These are phyloP conservation scores for Nakazawaea molendinolei DNA, from an alignment of 805 yeast genomes.

Conservation along the genomic window DNA sequence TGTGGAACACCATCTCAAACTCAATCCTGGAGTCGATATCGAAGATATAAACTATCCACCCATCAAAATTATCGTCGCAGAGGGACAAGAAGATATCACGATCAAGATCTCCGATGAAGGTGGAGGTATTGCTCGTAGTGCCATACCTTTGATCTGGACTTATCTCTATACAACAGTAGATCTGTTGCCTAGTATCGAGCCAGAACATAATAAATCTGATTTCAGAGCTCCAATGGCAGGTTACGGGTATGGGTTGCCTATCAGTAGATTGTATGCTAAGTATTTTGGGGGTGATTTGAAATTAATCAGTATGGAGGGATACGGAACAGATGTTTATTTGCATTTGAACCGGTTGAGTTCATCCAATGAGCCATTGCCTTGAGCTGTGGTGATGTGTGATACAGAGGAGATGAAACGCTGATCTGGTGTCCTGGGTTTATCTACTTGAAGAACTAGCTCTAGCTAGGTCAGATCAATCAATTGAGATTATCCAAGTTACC, in stretches of 20 bases:
- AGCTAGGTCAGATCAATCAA: no score
- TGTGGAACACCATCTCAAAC: slow-evolving; percentile 68
- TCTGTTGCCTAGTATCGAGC: slow-evolving; percentile 58
- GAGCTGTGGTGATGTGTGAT: slow-evolving; percentile 1
- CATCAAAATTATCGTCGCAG: slow-evolving; percentile 78
- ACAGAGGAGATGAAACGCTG: no score
- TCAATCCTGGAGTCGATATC: slow-evolving; percentile 39
- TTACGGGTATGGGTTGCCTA: slow-evolving; percentile 86
- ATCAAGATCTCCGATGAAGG: slow-evolving; percentile 90
- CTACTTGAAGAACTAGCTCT: no score
- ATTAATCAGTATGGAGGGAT: slow-evolving; percentile 87
- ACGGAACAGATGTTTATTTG: slow-evolving; percentile 87
- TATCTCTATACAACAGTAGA: slow-evolving; percentile 85
- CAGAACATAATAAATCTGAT: slow-evolving; percentile 50
- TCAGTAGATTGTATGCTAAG: slow-evolving; percentile 78
- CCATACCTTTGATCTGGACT: slow-evolving; percentile 83
- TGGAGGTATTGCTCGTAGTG: slow-evolving; percentile 85
- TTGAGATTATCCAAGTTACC: no score
- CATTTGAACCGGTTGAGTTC: slow-evolving; percentile 77
- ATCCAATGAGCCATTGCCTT: slow-evolving; percentile 63
- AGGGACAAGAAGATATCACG: slow-evolving; percentile 87
- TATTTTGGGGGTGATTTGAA: slow-evolving; percentile 89
- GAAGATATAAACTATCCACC: slow-evolving; percentile 75
- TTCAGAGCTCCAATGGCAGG: slow-evolving; percentile 93
- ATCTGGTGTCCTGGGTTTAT: no score